Conservation (phyloP, 2,329 filamentous ascomycete species). For the Scedosporium apiospermum region DNA sequence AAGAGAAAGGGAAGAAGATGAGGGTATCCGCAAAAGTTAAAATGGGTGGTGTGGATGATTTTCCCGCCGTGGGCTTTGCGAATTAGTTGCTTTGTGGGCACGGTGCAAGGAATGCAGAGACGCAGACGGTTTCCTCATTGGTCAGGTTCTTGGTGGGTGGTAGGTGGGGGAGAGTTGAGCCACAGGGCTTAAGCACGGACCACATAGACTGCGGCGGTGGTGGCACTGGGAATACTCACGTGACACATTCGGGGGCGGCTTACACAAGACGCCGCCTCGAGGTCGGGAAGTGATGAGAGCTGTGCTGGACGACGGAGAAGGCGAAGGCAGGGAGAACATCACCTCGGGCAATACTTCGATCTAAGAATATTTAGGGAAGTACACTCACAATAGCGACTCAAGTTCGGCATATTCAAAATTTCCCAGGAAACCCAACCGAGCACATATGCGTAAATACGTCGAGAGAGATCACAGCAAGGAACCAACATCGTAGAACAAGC, state of each 20-base stretch:
- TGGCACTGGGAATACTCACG: neutral
- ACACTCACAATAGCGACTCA: neutral
- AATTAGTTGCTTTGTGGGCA: neutral
- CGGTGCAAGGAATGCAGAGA: neutral
- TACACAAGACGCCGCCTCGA: no score
- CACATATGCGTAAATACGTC: neutral
- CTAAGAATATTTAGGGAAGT: neutral
- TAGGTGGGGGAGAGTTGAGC: constrained; percentile 3
- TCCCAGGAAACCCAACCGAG: no score
- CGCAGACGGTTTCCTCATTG: neutral
- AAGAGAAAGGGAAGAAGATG: neutral
- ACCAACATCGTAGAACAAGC: neutral
- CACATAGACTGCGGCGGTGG: neutral
- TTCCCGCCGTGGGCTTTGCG: neutral
- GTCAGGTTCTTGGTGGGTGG: neutral
- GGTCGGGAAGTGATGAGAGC: no score
- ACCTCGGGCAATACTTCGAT: neutral
- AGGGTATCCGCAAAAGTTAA: neutral
- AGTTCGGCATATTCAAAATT: no score
- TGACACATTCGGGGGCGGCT: neutral
- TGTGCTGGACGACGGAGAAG: no score
- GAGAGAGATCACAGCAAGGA: neutral
- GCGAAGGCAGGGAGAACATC: neutral
- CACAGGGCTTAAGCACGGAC: constrained; percentile 7
- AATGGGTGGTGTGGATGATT: neutral